Percentiles rank a stretch among this genome's conserved stretches.
These are phyloP conservation scores for Lasiosphaeris hirsuta DNA, from an alignment of 495 filamentous ascomycete species.

Conservation along the genomic window DNA sequence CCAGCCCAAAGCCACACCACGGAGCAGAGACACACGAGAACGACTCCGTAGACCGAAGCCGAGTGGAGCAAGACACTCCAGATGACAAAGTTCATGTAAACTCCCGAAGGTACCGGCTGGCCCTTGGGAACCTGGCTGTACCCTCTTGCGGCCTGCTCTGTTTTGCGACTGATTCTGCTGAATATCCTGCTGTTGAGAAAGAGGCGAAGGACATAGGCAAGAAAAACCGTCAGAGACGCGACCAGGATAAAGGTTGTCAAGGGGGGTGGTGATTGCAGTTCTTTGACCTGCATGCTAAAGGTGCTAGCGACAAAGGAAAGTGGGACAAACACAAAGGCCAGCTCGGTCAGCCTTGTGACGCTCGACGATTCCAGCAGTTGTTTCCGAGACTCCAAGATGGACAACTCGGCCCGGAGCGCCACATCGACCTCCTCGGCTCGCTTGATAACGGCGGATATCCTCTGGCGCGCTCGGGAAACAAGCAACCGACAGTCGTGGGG, in stretches of 20 bases:
- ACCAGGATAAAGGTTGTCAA: background rate
- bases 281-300: slow-evolving; percentile 4
- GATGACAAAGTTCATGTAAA: background rate
- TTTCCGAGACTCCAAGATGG: slow-evolving; percentile 1
- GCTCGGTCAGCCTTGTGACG: background rate
- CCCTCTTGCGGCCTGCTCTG: background rate
- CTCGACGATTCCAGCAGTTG: slow-evolving; percentile 1
- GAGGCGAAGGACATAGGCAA: background rate
- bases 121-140: background rate
- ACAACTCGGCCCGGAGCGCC: background rate
- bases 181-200: background rate
- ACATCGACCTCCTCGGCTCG: background rate
- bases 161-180: background rate
- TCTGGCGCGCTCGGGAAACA: background rate
- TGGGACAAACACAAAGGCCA: background rate
- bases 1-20: background rate
- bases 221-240: background rate
- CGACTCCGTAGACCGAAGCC: background rate
- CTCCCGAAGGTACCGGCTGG: background rate
- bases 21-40: background rate
- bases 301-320: slow-evolving; percentile 3
- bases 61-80: background rate
- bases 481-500: background rate
- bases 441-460: background rate
- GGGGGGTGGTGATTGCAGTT: background rate